phyloP scores from a whole-genome alignment of 257 asterid species.

The Agastache rugosa region DNA sequence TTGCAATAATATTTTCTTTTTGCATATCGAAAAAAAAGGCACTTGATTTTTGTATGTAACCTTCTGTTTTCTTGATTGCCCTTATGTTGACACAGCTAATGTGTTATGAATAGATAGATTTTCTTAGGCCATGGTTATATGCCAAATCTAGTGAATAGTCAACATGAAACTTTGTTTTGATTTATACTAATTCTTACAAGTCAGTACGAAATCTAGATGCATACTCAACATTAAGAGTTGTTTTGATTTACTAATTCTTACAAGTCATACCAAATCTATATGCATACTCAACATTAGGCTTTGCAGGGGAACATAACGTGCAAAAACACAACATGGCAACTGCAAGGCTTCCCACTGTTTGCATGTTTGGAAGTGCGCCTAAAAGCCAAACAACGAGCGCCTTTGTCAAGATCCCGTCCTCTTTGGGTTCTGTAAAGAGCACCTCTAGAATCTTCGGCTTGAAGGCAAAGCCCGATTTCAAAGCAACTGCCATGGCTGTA shows the following conservation, averaged over 20 bases:
- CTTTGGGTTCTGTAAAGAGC: conserved; percentile 56
- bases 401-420: conserved; percentile 54
- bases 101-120: background rate
- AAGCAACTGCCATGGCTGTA: conserved; percentile 58
- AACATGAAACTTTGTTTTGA: conserved; percentile 4
- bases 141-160: background rate
- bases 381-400: conserved; percentile 41
- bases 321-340: conserved; percentile 55
- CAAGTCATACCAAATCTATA: background rate
- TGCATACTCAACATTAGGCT: background rate
- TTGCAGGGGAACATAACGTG: conserved; percentile 52
- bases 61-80: conserved; percentile 6
- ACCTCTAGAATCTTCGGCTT: conserved; percentile 57
- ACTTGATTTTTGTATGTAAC: background rate
- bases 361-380: conserved; percentile 52
- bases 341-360: conserved; percentile 53
- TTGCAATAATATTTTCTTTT: too few species aligned
- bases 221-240: conserved; percentile 4
- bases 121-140: background rate
- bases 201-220: background rate
- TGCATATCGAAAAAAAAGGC: background rate
- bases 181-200: background rate
- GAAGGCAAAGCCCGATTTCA: conserved; percentile 56
- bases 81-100: background rate
- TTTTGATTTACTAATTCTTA: background rate